Base-by-base conservation (phyloP, 1,139 yeast species). In the Candida neerlandica region DNA sequence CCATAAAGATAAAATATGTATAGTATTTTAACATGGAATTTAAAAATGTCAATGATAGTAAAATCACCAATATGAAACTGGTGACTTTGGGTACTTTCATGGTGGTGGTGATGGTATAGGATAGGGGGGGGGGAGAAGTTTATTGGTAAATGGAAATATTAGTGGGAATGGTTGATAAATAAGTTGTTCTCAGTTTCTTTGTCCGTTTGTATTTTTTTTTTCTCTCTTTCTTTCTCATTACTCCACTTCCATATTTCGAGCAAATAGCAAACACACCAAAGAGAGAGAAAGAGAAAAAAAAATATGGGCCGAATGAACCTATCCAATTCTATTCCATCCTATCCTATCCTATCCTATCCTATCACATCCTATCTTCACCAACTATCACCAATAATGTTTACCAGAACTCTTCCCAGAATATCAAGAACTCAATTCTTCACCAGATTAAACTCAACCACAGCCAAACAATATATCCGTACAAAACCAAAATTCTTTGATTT, bases 11-110 rank as follows among this genome's bases (percentile, higher is more conserved):
- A 51, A 69, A 67, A 50, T 68, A 69, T 4, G 72, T 67, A 47
- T 68, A 68, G 48, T 67, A 69, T 50, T 66, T 67, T 47, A 69
- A 58, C 4, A 61, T 47, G 50, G 65, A 65, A 50, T 69, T 68
- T 34, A 69, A 58, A 34, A 64, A 55, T 5, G 71, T 60, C 37
- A 69, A 55, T 21, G 74, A 59, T 30, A 62, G 53, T 51, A 71
- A 66, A 43, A 67, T 66, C 51, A 71, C 74, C 40, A 70, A 60
- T 38, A 70, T 58, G 32, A 71, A 68, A 45, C 72, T 63, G 16
- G 76, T 71, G 38, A 63, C 65, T 54, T 66, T 70, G 18, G 75
- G 73, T n/a, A 70, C 65, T 54, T 64, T 70, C 76, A 71, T 71
- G 10, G 41, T 21, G 12, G 47, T n/a, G n/a, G n/a, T 4, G 27